Base-by-base conservation (phyloP, 257 asterid genomes). In the Cruciata laevipes region DNA sequence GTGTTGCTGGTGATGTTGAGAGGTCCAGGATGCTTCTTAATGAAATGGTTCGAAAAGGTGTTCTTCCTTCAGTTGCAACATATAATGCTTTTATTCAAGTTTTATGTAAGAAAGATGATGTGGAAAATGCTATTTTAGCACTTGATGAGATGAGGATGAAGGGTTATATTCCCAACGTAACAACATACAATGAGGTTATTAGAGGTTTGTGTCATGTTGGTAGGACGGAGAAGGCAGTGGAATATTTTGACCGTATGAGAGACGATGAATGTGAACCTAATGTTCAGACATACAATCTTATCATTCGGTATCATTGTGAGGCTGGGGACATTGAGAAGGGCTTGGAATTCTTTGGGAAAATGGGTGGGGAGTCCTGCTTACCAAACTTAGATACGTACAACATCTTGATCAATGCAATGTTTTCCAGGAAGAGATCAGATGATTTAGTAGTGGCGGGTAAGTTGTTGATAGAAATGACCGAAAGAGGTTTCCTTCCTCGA, bases 311-410 rank as follows among this genome's bases (percentile, higher is more conserved):
- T 65, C 87, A 79, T 70, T 90, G 99, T 51, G 95, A 90, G 58
- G 84, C 78, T 40, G 97, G 99, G 69, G 96, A 88, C 72, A 78
- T 93, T 47, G 97, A 88, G 69, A 83, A 81, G 78, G 95, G 86
- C 27, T 67, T 90, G 80, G 88, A 79, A 73, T 80, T 88, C 60
- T 86, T 88, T 51, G 82, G 77, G 75, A 84, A 75, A 83, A 88
- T 93, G 95, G 81, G 78, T 52, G 71, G 81, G 14, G 88, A 81
- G 57, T 71, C 70, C 38, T 88, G 92, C 71, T 72, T 90, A 82
- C 95, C 99, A 24, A 88, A 81, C 79, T 76, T 90, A 83, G 99
- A 93, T 73, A 90, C 96, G 4, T 93, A 90, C 73, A 93, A 93
- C 66, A 70, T 93, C 31, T 77, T 93, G 92, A 88, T 90, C 44